Conservation (phyloP, 768 basidiomycete genomes). For the Psilocybe subaeruginosa region DNA sequence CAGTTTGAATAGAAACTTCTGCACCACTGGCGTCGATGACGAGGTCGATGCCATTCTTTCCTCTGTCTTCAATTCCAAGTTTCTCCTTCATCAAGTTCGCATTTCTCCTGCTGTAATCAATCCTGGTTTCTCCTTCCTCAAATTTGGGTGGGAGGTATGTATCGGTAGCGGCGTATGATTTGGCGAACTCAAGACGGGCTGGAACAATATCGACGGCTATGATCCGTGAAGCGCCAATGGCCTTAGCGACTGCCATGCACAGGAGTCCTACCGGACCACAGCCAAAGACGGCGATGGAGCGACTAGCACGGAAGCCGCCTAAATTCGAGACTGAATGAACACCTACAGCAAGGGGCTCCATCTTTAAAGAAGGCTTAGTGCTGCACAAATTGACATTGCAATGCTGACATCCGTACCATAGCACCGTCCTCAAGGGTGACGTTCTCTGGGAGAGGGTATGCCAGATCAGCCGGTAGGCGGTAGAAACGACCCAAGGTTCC, state of each 20-base stretch:
- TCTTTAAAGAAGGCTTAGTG: conserved; percentile 43
- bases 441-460: conserved; percentile 80
- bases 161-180: conserved; percentile 82
- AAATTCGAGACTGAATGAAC: conserved; percentile 86
- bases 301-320: conserved; percentile 70
- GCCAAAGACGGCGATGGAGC: conserved; percentile 85
- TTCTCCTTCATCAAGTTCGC: conserved; percentile 65
- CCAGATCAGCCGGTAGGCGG: conserved; percentile 82
- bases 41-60: conserved; percentile 74
- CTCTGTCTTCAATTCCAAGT: conserved; percentile 73
- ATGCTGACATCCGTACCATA: conserved; percentile 56
- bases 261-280: conserved; percentile 89
- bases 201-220: conserved; percentile 84
- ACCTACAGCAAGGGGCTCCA: conserved; percentile 93
- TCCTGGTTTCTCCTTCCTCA: conserved; percentile 65
- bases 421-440: conserved; percentile 93
- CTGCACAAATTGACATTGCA: not conserved
- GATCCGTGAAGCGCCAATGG: conserved; percentile 83
- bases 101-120: conserved; percentile 74
- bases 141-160: conserved; percentile 62
- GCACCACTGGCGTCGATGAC: conserved; percentile 94
- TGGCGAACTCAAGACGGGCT: conserved; percentile 84
- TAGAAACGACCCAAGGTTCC: conserved; percentile 91
- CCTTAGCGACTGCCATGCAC: conserved; percentile 95
- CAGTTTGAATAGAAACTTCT: conserved; percentile 90